phyloP scores from a whole-genome alignment of 1,284 basidiomycete species.

The Prillingera fragicola region DNA sequence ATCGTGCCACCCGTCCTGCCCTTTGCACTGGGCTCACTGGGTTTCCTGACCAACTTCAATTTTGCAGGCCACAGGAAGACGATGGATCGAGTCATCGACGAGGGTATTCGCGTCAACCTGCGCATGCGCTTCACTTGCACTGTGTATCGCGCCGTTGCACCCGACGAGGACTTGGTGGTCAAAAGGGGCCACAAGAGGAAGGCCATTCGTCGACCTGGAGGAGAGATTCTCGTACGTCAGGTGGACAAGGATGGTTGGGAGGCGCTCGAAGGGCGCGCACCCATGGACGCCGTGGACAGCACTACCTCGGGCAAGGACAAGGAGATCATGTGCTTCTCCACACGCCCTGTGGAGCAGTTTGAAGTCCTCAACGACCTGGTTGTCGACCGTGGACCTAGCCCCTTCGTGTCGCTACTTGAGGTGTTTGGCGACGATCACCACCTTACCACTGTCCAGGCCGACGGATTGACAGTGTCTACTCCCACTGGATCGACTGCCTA shows the following conservation, averaged over 20 bases:
- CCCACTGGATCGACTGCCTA: constrained; percentile 98
- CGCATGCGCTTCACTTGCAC: constrained; percentile 99
- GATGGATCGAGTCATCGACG: constrained; percentile 83
- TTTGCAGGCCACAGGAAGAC: constrained; percentile 81
- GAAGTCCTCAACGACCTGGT: constrained; percentile 98
- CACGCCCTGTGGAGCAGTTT: constrained; percentile 90
- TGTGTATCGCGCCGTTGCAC: constrained; percentile 81
- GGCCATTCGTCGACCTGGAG: constrained; percentile 83
- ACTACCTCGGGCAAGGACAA: constrained; percentile 78
- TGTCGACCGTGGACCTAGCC: constrained; percentile 95
- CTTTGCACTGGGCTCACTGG: constrained; percentile 96
- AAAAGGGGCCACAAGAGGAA: constrained; percentile 55
- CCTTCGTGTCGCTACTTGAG: constrained; percentile 92
- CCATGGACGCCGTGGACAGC: neutral
- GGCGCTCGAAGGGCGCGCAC: constrained; percentile 66
- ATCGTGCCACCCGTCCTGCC: constrained; percentile 96
- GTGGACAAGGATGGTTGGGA: constrained; percentile 87
- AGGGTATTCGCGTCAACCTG: constrained; percentile 92
- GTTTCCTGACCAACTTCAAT: constrained; percentile 98
- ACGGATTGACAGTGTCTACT: constrained; percentile 91
- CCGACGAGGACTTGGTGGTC: constrained; percentile 53
- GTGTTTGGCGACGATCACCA: constrained; percentile 99
- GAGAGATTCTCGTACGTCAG: constrained; percentile 90
- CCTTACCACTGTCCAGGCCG: constrained; percentile 98
- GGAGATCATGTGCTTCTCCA: constrained; percentile 97